Evolutionary conservation across 768 basidiomycete genomes (phyloP).

Genomic region (Cystobasidium ongulense): DNA sequence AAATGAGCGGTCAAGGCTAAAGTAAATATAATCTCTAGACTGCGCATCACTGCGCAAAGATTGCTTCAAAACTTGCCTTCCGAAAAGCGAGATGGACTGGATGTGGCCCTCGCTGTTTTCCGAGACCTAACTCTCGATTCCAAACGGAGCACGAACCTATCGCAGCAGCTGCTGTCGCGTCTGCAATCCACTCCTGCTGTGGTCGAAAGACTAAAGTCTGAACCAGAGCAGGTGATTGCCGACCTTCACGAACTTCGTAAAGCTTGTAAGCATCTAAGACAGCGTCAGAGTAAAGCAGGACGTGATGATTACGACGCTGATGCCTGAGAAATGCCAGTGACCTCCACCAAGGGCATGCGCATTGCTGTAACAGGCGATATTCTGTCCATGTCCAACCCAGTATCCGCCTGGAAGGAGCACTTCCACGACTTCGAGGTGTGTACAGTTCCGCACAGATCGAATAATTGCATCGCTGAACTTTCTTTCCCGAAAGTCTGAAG

Average conservation of each 20-base stretch:
- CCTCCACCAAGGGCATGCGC: conserved; percentile 69
- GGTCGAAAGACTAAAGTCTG: conserved; percentile 60
- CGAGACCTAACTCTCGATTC: conserved; percentile 59
- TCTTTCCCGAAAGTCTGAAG: conserved; percentile 30
- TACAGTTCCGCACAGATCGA: conserved; percentile 45
- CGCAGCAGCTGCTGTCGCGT: conserved; percentile 58
- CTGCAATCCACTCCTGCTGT: conserved; percentile 71
- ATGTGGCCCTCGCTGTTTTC: conserved; percentile 66
- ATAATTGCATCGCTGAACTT: background rate
- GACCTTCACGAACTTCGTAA: conserved; percentile 68
- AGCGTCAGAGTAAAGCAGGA: no score
- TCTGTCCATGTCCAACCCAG: conserved; percentile 59
- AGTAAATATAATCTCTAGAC: conserved; percentile 48
- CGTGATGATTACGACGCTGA: no score
- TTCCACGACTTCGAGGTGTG: conserved; percentile 60
- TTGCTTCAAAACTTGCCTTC: conserved; percentile 82
- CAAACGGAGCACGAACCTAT: conserved; percentile 52
- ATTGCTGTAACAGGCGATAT: conserved; percentile 88
- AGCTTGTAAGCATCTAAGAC: conserved; percentile 52
- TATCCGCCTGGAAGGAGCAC: conserved; percentile 63
- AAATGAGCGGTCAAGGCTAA: background rate
- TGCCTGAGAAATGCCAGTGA: conserved; percentile 54
- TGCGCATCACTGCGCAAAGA: conserved; percentile 77
- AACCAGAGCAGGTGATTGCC: conserved; percentile 62
- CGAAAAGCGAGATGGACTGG: conserved; percentile 77